phyloP scores from a whole-genome alignment of 2,329 filamentous ascomycete genomes.

The Tolypocladium guangdongense region DNA sequence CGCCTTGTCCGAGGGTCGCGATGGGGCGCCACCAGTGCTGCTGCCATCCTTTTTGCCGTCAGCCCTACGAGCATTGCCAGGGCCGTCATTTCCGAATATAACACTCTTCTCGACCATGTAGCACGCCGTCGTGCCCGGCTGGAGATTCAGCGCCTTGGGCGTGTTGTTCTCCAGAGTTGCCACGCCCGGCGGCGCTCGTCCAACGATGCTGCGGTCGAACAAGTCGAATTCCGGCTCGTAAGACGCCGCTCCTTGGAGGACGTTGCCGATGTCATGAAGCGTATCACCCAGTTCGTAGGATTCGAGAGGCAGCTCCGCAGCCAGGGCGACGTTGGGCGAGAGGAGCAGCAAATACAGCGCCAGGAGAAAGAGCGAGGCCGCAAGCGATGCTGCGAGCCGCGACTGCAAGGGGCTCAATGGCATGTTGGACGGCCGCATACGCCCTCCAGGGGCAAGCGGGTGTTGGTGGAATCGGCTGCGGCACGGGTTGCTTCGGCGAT shows the following conservation, averaged over 20 bases:
- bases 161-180: conserved; percentile 52
- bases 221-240: conserved; percentile 53
- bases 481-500: conserved; percentile 1
- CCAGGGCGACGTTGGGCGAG: conserved; percentile 49
- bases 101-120: conserved; percentile 19
- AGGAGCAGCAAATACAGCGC: conserved; percentile 51
- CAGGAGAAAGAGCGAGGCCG: conserved; percentile 48
- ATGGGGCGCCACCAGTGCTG: conserved; percentile 1
- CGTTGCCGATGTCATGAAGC: conserved; percentile 4
- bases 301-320: conserved; percentile 34
- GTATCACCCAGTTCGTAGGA: neutral
- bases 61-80: conserved; percentile 2
- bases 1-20: neutral
- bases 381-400: conserved; percentile 57
- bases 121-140: conserved; percentile 47
- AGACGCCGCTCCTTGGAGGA: conserved; percentile 10
- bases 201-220: conserved; percentile 52
- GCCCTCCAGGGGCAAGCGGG: conserved; percentile 27
- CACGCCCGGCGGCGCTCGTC: conserved; percentile 43
- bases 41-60: conserved; percentile 6
- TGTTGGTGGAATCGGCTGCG: neutral
- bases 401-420: conserved; percentile 60
- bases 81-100: conserved; percentile 13
- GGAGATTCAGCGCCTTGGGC: conserved; percentile 46
- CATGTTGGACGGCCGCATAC: conserved; percentile 30